Percentiles rank a stretch among this genome's conserved stretches.
Evolutionary conservation across 192 early-diverging fungal species (phyloP).

Genomic region (Backusella psychrophila): DNA sequence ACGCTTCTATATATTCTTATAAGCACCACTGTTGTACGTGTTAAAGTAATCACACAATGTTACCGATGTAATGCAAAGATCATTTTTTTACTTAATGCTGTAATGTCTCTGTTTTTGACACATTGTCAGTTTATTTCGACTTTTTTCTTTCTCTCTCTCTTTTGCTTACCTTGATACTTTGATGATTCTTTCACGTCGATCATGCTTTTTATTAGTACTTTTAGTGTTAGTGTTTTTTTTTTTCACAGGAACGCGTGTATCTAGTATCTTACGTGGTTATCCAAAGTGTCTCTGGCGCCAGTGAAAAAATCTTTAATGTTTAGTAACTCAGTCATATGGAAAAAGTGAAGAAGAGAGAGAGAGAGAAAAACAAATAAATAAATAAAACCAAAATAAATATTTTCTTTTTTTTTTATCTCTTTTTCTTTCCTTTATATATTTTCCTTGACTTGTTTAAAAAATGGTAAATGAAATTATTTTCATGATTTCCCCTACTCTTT

Average conservation of each 20-base stretch:
- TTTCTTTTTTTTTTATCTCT: not conserved
- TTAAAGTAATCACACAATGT: not conserved
- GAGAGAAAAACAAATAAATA: not conserved
- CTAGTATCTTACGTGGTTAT: not conserved
- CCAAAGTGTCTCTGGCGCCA: not conserved
- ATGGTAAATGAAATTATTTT: not conserved
- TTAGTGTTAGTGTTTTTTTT: not conserved
- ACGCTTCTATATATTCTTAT: not conserved
- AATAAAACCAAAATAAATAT: not conserved
- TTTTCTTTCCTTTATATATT: not conserved
- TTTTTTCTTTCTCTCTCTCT: not conserved
- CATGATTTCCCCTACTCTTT: not conserved
- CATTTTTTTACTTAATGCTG: constrained; percentile 10
- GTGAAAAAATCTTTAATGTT: constrained; percentile 7
- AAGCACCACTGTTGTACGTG: not conserved
- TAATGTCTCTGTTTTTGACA: not conserved
- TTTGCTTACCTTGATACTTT: constrained; percentile 13
- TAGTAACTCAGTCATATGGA: not conserved
- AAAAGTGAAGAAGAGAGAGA: not conserved
- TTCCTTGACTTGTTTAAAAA: not conserved
- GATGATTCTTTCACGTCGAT: constrained; percentile 9
- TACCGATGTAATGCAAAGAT: constrained; percentile 14
- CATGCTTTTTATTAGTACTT: not conserved
- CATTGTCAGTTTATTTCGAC: not conserved
- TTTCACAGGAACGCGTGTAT: not conserved